Evolutionary conservation across 2,329 filamentous ascomycete genomes (phyloP), one percentile per base, ranked within the genome.

Genomic region (Tolypocladium inflatum): DNA sequence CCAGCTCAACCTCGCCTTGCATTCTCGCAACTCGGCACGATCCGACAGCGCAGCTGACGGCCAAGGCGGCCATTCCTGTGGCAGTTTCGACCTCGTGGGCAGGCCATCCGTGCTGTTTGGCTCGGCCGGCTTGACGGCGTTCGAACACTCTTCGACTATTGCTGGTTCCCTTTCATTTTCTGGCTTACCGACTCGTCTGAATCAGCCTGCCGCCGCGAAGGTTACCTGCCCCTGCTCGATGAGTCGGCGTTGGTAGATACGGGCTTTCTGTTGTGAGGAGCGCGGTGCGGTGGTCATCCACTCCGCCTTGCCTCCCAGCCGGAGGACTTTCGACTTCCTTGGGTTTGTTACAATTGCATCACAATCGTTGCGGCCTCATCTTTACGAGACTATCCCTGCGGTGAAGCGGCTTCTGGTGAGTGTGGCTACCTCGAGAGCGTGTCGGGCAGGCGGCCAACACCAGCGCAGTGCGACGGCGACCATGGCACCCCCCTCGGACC

Each of bases 401-500:
- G 6, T 19, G 2, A 4, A 35, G 5, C 5, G 3, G 19, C n/a
- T 33, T 21, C 48, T 50, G 19, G 48, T 51, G 30, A 51, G 48
- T 51, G 1, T 5, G 11, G 9, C 19, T 4, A 10, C 30, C 2
- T 4, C 1, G 19, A 7, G 10, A 2, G 23, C 1, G 45, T 11
- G 17, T 13, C 21, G 48, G 19, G 9, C 30, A 7, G 6, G n/a
- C 13, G 2, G 17, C 48, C 35, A 11, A 50, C 15, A 51, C 17
- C 9, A 6, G 42, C 11, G 21, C 21, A 45, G 42, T 2, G 42
- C 6, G 13, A 33, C 51, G 4, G 43, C 56, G 13, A 43, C 38
- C 15, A 55, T 59, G 26, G 55, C 55, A 30, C 37, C 52, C 4
- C 59, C 60, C 1, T 62, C 65, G 1, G 59, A 56, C 1, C 17